Evolutionary conservation across 2,329 filamentous ascomycete genomes (phyloP), one percentile per base, ranked within the genome.

Genomic region (Aspergillus quadricinctus): DNA sequence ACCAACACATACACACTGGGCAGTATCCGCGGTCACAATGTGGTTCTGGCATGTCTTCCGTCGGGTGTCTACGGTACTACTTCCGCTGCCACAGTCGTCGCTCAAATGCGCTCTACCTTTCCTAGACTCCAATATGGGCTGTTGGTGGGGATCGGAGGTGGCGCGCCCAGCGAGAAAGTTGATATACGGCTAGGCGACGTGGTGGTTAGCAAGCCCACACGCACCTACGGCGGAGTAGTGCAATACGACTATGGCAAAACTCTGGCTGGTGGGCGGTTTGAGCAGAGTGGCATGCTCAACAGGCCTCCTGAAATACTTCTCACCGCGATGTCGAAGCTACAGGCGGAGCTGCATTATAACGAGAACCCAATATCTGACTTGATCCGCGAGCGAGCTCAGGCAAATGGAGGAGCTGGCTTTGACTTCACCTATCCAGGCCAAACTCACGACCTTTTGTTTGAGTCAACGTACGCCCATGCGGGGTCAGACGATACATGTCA

Each of bases 191-290:
- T 62, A 5, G 60, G 59, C 3, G 61, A 64, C 56, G 49, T 64
- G n/a, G 55, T 62, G 1, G 58, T 60, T 2, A 57, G 54, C 17
- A 52, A 27, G 9, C 61, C 59, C 17, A 56, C 52, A 3, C 45
- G 29, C 4, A 17, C 46, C 0, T 52, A 25, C 7, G 56, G 52
- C 10, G 62, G 63, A 6, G 63, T 66, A 7, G 48, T 66, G 10
- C 60, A 65, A 11, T 66, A 63, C 10, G 62, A 68, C 43, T 54
- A 61, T 25, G 62, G 63, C 2, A 66, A 66, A 51, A 48, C 56
- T 3, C 6, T 54, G 3, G 9, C 23, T 3, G 37, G 45, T n/a
- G 57, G 57, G 4, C 45, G 23, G n/a, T 60, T 64, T 43, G 37
- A 59, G 14, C 37, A 55, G 27, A 62, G 48, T 3, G 57, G 62